phyloP scores from a whole-genome alignment of 306 rosid genomes.

The Coriaria nepalensis region DNA sequence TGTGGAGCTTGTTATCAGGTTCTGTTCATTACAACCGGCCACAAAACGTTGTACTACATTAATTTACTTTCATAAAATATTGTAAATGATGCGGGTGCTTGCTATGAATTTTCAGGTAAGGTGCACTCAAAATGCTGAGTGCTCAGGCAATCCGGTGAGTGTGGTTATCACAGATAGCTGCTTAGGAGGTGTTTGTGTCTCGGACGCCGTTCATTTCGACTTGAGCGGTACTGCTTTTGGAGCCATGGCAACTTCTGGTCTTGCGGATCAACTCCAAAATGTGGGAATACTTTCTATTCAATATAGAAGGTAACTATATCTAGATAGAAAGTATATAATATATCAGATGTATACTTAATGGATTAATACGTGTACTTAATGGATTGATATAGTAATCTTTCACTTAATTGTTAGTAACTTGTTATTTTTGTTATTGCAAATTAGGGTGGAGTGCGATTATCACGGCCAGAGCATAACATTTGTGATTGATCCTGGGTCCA shows the following conservation, averaged over 20 bases:
- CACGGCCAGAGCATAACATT: constrained; percentile 33
- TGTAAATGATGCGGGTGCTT: background rate
- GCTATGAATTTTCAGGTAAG: constrained; percentile 31
- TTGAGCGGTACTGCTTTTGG: constrained; percentile 76
- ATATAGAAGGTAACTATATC: constrained; percentile 49
- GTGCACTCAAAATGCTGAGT: constrained; percentile 37
- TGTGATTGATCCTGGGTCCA: constrained; percentile 45
- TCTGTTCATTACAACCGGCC: too few species aligned
- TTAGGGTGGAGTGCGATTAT: constrained; percentile 45
- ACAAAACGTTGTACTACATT: too few species aligned
- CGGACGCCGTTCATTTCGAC: constrained; percentile 52
- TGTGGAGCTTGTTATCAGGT: constrained; percentile 89
- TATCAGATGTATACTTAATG: too few species aligned
- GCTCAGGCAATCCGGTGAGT: constrained; percentile 44
- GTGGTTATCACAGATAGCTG: constrained; percentile 70
- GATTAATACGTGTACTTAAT: too few species aligned
- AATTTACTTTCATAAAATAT: too few species aligned
- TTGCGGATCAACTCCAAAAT: constrained; percentile 26
- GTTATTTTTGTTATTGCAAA: background rate
- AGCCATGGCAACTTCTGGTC: constrained; percentile 63
- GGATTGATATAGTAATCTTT: too few species aligned
- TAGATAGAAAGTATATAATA: too few species aligned
- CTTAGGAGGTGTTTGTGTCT: constrained; percentile 34
- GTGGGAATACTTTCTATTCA: constrained; percentile 46
- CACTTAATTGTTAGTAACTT: too few species aligned